Base-by-base conservation (phyloP, 225 moss, liverwort and hornwort genomes). In the Bryum argenteum region DNA sequence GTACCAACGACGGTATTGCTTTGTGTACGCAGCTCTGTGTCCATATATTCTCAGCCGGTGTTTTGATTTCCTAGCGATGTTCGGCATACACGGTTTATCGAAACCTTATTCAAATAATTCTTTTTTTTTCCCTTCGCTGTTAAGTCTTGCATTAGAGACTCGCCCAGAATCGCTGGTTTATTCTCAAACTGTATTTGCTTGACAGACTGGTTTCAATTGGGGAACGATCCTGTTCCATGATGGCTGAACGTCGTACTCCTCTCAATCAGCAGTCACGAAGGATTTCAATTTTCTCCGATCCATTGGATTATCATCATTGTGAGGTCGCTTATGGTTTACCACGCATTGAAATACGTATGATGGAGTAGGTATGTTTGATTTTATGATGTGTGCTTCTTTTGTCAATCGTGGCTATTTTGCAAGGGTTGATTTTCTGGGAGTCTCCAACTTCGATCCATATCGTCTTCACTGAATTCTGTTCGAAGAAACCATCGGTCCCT, bases 61-160 rank as follows among this genome's bases (percentile, higher is more conserved):
- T 1, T 4, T 65, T 33, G 22, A 22, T 21, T 67, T 22, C 28
- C 16, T 71, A 12, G 1, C 12, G 24, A 16, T 40, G n/a, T 0
- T 2, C 1, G 33, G n/a, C 8, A 54, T 39, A 11, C 67, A 71
- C 28, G 71, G 50, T 50, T 23, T 2, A 37, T 56, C 41, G 16
- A 66, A 70, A 48, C 42, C 6, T 6, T 17, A 5, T 0, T 0
- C 13, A 1, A 0, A 9, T 13, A 10, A n/a, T 26, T 1, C 1
- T 8, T 23, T 1, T 14, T 6, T 0, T 0, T 23, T 40, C 2
- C 6, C 1, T 10, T 9, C 10, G n/a, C 2, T 14, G 37, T 1
- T 42, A n/a, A 40, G 5, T 8, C n/a, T n/a, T n/a, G 16, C 0
- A 6, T 0, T 0, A 0, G 4, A 15, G 13, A 18, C 15, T 2